Base-by-base conservation (phyloP, 768 basidiomycete species). In the Boletus vinaceobasis region DNA sequence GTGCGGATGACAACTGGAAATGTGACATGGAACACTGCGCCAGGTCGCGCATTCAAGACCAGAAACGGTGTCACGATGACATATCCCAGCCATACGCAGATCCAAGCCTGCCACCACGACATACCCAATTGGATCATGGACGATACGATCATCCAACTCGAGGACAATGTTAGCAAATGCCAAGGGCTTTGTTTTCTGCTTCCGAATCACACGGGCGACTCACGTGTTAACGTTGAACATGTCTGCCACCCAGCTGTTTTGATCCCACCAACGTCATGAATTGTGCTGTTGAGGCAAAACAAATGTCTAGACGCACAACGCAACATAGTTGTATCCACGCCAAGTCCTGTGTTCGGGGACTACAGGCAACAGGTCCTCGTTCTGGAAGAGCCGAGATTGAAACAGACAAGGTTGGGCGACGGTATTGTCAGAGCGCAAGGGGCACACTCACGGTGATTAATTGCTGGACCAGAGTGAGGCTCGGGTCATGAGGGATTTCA, bases 71-170 rank as follows among this genome's bases (percentile, higher is more conserved):
- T 83, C 21, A 81, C 81, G 52, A 83, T 56, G 1, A 65, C 80
- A 67, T 76, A 87, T 43, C 76, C 84, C 35, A 87, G 59, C 86
- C 84, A 88, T 13, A 87, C 86, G 55, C 85, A 90, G 49, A 92
- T 77, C 87, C 90, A 88, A 15, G 90, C 85, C 67, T 90, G 86
- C 88, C 87, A 91, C 88, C 87, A 90, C 0, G 85, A 85, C 31
- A 90, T 77, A 4, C 86, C 85, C 29, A 83, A 70, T 57, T 86
- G 81, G 32, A 85, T 78, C 87, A 89, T 87, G 13, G 85, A 84
- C 29, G 85, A 87, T 0, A 79, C 85, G 55, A 88, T 88, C 85
- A 85, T 85, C 86, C 84, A 87, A 55, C 84, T 87, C 51, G 35
- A 57, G 33, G 43, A 32, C 9, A 8, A 46, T 13, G 56, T 52